phyloP scores from a whole-genome alignment of 139 green algal species.

The Closterium sp. region DNA sequence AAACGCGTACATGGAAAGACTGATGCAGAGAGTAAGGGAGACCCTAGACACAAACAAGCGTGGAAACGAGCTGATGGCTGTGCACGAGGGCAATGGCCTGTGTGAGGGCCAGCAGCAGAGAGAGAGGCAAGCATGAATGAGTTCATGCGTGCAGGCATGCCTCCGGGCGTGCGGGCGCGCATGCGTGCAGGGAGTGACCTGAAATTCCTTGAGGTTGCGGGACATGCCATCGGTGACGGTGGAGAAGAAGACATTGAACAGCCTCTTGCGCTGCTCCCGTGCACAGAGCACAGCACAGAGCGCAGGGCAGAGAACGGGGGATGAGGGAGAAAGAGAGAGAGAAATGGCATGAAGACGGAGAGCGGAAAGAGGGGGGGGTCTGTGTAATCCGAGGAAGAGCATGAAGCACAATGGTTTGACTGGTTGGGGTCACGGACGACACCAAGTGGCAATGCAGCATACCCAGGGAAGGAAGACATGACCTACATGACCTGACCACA shows the following conservation, averaged over 20 bases:
- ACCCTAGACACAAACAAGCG: too few species aligned
- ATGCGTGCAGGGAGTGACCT: not conserved
- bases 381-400: too few species aligned
- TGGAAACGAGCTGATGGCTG: too few species aligned
- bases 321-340: not conserved
- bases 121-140: not conserved
- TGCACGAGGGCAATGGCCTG: too few species aligned
- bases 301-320: not conserved
- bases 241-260: not conserved
- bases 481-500: too few species aligned
- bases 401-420: too few species aligned
- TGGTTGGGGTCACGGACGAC: too few species aligned
- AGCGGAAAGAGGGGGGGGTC: not conserved
- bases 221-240: not conserved
- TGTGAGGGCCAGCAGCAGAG: too few species aligned
- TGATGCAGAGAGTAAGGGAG: not conserved
- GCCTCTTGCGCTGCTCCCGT: not conserved
- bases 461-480: too few species aligned
- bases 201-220: not conserved
- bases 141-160: not conserved
- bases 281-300: not conserved
- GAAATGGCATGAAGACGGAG: not conserved
- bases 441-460: too few species aligned
- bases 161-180: not conserved
- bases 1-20: not conserved